These are phyloP conservation scores for Wickerhamomyces xylosicus DNA, from an alignment of 805 yeast genomes.

Conservation along the genomic window DNA sequence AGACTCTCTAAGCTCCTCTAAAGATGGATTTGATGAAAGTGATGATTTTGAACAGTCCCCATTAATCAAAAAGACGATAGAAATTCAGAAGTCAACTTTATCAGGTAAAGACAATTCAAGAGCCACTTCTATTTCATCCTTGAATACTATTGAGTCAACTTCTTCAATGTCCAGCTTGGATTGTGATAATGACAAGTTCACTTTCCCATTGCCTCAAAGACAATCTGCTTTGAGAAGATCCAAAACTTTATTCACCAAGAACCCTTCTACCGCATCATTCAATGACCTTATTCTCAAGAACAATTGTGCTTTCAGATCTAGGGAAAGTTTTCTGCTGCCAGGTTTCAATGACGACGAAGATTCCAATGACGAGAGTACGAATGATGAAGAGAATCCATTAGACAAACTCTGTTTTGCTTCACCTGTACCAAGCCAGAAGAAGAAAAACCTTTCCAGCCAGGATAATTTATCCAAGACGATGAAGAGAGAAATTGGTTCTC, in stretches of 20 bases:
- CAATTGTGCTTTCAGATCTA: background rate
- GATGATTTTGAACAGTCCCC: constrained; percentile 3
- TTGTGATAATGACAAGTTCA: constrained; percentile 2
- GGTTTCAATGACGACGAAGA: background rate
- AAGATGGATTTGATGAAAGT: constrained; percentile 1
- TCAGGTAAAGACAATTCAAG: constrained; percentile 5
- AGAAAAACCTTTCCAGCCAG: constrained; percentile 7
- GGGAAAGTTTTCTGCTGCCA: background rate
- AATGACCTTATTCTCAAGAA: background rate
- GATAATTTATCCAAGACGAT: constrained; percentile 7
- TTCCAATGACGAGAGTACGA: constrained; percentile 5
- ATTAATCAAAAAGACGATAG: constrained; percentile 1
- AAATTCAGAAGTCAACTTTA: constrained; percentile 2
- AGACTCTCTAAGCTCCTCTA: constrained; percentile 3
- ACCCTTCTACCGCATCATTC: background rate
- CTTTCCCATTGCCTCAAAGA: constrained; percentile 3
- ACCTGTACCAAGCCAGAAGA: constrained; percentile 14
- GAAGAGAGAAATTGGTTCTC: constrained; percentile 27
- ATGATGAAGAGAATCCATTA: constrained; percentile 7
- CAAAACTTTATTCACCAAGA: constrained; percentile 8
- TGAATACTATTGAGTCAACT: constrained; percentile 8
- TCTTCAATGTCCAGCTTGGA: constrained; percentile 16
- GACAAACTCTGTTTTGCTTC: constrained; percentile 19
- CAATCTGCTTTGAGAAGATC: constrained; percentile 14
- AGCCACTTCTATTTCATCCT: constrained; percentile 15